Evolutionary conservation across 1,284 basidiomycete genomes (phyloP), one percentile per base, ranked within the genome.

Genomic region (Sanghuangporus sanghuang): DNA sequence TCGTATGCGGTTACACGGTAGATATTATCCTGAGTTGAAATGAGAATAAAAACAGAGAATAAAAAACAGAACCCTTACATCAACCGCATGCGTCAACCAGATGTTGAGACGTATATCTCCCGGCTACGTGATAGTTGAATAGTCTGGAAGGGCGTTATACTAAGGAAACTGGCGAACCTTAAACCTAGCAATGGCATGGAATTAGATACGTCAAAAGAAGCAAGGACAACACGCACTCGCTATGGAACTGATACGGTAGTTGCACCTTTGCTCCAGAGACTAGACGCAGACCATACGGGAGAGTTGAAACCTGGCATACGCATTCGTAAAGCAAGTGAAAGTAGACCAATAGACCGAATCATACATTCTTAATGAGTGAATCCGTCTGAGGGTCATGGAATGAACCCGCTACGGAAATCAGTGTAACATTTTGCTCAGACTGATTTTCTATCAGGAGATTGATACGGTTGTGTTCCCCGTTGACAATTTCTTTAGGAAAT

Each of bases 401-500:
- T 52, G 89, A 88, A 49, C 90, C 92, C 56, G 84, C 81, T 64
- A 92, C 81, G 67, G 79, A 82, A 65, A 88, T 76, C 35, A 95
- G 77, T 3, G 91, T 93, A 67, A 91, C 82, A 71, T 94, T 92
- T 68, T 82, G 84, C 64, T 82, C 81, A 18, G 89, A 89, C 71
- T 83, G 86, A 76, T 94, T 96, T 74, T 90, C 86, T 32, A 95
- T 78, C 46, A 81, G 76, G 62, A 95, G 73, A 23, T 78, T 74
- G 36, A 96, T 76, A 58, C 80, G 77, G 76, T 93, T 96, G 70
- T 83, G 84, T 77, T 95, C 90, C 64, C 93, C 93, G 71, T 96
- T 96, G 55, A 93, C 86, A 59, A 95, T 79, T 66, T 93, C 93
- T 94, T 71, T 42, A 67, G 27, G 48, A 39, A 52, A 46, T 21